Conservation (phyloP, 176 grass and related monocot species). For the Phragmites australis region DNA sequence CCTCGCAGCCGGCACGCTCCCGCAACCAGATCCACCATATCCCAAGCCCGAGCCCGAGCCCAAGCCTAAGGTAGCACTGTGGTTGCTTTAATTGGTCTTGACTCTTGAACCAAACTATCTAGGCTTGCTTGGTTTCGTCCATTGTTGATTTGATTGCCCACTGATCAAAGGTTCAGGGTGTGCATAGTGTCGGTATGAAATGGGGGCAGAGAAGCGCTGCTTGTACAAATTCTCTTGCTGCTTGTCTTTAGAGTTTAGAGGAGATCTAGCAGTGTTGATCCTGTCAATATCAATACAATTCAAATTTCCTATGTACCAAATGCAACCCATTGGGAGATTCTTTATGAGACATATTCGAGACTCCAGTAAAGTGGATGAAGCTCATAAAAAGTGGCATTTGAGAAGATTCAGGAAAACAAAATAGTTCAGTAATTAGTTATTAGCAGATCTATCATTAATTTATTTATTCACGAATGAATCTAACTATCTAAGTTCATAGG, state of each 20-base stretch:
- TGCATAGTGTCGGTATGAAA: neutral
- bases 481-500: neutral
- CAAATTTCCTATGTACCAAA: neutral
- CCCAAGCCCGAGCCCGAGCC: neutral
- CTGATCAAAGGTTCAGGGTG: neutral
- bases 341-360: neutral
- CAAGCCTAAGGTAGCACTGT: slow-evolving; percentile 35
- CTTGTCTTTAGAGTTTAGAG: neutral
- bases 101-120: neutral
- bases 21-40: slow-evolving; percentile 36
- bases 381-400: neutral
- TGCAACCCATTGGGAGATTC: neutral
- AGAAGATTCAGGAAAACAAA: neutral
- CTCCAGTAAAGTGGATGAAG: neutral
- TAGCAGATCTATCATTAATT: neutral
- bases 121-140: neutral
- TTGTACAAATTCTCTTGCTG: neutral
- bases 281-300: neutral
- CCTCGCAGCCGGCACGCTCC: neutral
- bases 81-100: neutral
- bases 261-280: neutral
- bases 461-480: too few relatives aligned
- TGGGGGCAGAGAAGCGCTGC: neutral
- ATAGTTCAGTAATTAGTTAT: neutral
- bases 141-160: slow-evolving; percentile 1